Percentiles rank a stretch among this genome's conserved stretches.
Conservation (phyloP, 2,329 filamentous ascomycete genomes). For the Elsinoe perseae region DNA sequence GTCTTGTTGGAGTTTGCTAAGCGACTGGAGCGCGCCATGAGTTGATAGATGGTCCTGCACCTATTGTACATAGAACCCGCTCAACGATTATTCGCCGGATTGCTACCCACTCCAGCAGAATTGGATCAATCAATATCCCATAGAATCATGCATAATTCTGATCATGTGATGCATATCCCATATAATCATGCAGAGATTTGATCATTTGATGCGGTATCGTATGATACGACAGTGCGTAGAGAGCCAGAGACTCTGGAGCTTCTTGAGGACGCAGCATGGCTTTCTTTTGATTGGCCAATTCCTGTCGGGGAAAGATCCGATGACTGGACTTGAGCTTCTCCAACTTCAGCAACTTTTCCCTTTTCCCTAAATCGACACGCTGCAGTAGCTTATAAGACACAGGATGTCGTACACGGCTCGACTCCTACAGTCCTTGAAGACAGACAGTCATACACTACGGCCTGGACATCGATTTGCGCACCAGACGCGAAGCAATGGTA, state of each 20-base stretch:
- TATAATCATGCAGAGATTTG: too few species aligned
- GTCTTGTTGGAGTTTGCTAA: constrained; percentile 35
- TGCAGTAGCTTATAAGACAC: background rate
- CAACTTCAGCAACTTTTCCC: background rate
- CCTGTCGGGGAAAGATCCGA: background rate
- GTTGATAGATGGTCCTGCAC: background rate
- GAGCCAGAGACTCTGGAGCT: too few species aligned
- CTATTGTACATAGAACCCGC: too few species aligned
- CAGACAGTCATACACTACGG: background rate
- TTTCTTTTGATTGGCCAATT: background rate
- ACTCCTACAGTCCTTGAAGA: too few species aligned
- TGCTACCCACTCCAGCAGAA: too few species aligned
- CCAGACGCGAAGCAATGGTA: constrained; percentile 6
- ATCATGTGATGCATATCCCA: too few species aligned
- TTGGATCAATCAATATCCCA: too few species aligned
- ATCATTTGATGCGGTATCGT: too few species aligned
- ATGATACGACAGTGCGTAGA: too few species aligned
- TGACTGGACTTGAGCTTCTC: background rate
- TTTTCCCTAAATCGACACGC: background rate
- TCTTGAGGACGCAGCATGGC: too few species aligned
- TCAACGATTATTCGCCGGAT: too few species aligned
- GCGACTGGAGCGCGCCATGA: constrained; percentile 23
- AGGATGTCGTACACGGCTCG: background rate
- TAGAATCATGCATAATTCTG: too few species aligned
- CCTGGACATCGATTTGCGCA: background rate